phyloP scores from a whole-genome alignment of 768 basidiomycete genomes.

The Suillus brevipes region DNA sequence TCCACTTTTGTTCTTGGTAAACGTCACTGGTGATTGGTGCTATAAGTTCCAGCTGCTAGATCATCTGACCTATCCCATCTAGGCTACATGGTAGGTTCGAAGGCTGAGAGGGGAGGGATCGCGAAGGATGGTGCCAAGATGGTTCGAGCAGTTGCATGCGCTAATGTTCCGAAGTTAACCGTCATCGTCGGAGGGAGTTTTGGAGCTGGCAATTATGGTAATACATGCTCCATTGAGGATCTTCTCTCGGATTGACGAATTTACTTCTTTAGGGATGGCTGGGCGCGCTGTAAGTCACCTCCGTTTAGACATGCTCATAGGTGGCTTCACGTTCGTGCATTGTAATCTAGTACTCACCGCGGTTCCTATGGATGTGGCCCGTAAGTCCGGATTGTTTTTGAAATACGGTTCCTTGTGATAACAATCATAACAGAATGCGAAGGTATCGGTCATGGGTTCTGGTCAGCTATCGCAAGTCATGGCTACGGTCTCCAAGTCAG shows the following conservation, averaged over 20 bases:
- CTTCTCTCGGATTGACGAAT: conserved; percentile 13
- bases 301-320: background rate
- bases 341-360: conserved; percentile 73
- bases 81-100: conserved; percentile 96
- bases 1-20: conserved; percentile 90
- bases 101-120: conserved; percentile 92
- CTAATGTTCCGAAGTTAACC: conserved; percentile 92
- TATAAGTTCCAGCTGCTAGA: background rate
- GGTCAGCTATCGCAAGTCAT: conserved; percentile 93
- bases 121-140: conserved; percentile 96
- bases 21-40: conserved; percentile 72
- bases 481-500: conserved; percentile 82
- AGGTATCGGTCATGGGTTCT: conserved; percentile 94
- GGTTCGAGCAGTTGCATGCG: conserved; percentile 93
- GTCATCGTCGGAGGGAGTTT: conserved; percentile 93
- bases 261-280: conserved; percentile 69
- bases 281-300: conserved; percentile 73
- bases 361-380: conserved; percentile 99
- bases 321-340: conserved; percentile 5
- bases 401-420: background rate
- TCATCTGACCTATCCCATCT: conserved; percentile 17
- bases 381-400: conserved; percentile 43
- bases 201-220: conserved; percentile 94
- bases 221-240: conserved; percentile 1
- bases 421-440: conserved; percentile 64